Conservation (phyloP, 257 asterid species). For the Primulina tabacum region DNA sequence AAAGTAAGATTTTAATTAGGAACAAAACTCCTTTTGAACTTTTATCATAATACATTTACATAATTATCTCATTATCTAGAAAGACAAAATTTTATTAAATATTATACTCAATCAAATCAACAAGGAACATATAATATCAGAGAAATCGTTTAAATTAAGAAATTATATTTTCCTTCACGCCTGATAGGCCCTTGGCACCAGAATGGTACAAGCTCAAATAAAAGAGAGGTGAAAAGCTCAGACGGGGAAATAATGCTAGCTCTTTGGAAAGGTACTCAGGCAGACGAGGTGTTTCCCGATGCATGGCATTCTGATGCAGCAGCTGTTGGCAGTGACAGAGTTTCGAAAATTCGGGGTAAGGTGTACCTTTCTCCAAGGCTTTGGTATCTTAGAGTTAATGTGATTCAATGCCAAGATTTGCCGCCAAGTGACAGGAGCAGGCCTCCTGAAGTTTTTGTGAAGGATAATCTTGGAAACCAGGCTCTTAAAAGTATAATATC, state of each 20-base stretch:
- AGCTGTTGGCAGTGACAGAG: constrained; percentile 46
- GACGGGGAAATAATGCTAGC: constrained; percentile 84
- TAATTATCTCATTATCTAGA: too few species aligned
- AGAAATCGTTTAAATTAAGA: too few species aligned
- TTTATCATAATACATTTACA: too few species aligned
- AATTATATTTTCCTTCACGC: too few species aligned
- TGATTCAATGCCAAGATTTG: constrained; percentile 75
- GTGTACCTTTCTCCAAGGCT: constrained; percentile 77
- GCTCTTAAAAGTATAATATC: constrained; percentile 45
- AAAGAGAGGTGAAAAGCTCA: constrained; percentile 50
- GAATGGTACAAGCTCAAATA: constrained; percentile 76
- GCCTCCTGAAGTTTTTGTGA: constrained; percentile 53
- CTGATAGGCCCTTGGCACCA: constrained; percentile 82
- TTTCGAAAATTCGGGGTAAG: constrained; percentile 70
- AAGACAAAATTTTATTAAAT: too few species aligned
- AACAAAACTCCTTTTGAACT: too few species aligned
- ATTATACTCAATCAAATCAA: too few species aligned
- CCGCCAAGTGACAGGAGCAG: constrained; percentile 48
- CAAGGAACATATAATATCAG: too few species aligned
- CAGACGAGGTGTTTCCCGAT: constrained; percentile 75
- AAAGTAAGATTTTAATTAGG: too few species aligned
- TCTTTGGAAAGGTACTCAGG: constrained; percentile 85
- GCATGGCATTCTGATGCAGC: constrained; percentile 96
- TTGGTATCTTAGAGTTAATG: constrained; percentile 77
- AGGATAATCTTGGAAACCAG: constrained; percentile 54